Base-by-base conservation (phyloP, 129 eudicot species). In the Flaveria robusta region DNA sequence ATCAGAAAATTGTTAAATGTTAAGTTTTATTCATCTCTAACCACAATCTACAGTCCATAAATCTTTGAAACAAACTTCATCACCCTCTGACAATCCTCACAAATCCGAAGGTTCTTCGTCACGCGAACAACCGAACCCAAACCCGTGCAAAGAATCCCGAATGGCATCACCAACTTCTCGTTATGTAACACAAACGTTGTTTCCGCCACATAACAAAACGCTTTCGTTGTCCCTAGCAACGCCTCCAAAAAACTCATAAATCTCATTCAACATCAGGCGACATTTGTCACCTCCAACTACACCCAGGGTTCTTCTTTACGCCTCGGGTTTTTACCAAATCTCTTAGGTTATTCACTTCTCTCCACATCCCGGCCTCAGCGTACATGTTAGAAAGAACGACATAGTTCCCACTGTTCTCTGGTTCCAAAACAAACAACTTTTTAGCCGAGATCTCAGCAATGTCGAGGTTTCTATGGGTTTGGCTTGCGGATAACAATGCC, bases 311-410 rank as follows among this genome's bases (percentile, higher is more conserved):
- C 81, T 82, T 83, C 81, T 76, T 79, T 39, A 87, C 83, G 22
- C 83, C 68, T 71, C 43, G 78, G 7, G 49, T 76, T 66, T 81
- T 87, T 37, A 77, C 19, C n/a, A 70, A 52, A 26, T 76, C 83
- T 74, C 96, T 87, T 45, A 91, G 47, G 54, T 70, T 34, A 18
- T 84, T 74, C 71, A 87, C 94, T 66, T 88, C 85, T 51, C 77
- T 86, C 97, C 98, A 93, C 92, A 90, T 86, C 64, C 88, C 89
- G 14, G 90, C 96, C 55, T 88, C 90, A 23, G 98, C 97, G 72
- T 93, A 90, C 95, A 93, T 90, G 78, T 93, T 93, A n/a, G 92
- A 88, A 64, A 93, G 87, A 47, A 93, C n/a, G 34, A 90, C 85
- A 59, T 90, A 93, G 52, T 88, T 93, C 75, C 97, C 96, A 66